Conservation (phyloP, 1,284 basidiomycete species). For the Cerioporus squamosus region DNA sequence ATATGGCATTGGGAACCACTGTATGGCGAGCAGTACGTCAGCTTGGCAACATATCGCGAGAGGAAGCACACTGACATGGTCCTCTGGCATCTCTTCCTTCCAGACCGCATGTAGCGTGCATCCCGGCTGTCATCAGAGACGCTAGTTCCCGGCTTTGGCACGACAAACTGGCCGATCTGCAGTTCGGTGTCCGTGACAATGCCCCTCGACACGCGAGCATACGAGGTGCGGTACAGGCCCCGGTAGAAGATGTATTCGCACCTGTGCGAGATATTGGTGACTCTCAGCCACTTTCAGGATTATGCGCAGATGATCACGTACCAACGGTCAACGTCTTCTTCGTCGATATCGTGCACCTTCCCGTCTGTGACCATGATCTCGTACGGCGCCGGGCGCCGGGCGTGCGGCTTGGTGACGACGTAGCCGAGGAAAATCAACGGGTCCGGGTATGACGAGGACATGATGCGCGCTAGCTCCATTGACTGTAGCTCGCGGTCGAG, state of each 20-base stretch:
- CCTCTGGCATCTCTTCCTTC: slow-evolving; percentile 67
- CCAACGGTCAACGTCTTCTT: slow-evolving; percentile 75
- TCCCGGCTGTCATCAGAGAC: slow-evolving; percentile 63
- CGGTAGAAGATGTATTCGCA: slow-evolving; percentile 91
- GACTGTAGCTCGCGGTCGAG: slow-evolving; percentile 91
- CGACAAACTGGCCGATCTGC: slow-evolving; percentile 81
- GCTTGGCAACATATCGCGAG: not conserved
- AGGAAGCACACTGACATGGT: slow-evolving; percentile 52
- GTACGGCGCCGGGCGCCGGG: slow-evolving; percentile 79
- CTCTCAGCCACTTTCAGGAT: too few species aligned
- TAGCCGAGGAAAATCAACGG: slow-evolving; percentile 91
- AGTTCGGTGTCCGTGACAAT: slow-evolving; percentile 79
- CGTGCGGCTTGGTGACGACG: slow-evolving; percentile 81
- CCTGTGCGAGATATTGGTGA: slow-evolving; percentile 42
- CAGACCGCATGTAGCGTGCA: slow-evolving; percentile 70
- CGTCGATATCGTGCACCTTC: slow-evolving; percentile 75
- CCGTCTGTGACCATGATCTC: slow-evolving; percentile 81
- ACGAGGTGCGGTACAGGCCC: slow-evolving; percentile 80
- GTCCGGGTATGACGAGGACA: slow-evolving; percentile 72
- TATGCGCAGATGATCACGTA: slow-evolving; percentile 25
- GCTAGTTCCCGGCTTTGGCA: slow-evolving; percentile 61
- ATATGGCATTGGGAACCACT: slow-evolving; percentile 82
- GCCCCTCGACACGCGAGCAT: slow-evolving; percentile 72
- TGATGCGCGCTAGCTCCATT: slow-evolving; percentile 80
- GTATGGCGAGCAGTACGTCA: not conserved